Conservation (phyloP, 768 basidiomycete genomes). For the Mycena venus region DNA sequence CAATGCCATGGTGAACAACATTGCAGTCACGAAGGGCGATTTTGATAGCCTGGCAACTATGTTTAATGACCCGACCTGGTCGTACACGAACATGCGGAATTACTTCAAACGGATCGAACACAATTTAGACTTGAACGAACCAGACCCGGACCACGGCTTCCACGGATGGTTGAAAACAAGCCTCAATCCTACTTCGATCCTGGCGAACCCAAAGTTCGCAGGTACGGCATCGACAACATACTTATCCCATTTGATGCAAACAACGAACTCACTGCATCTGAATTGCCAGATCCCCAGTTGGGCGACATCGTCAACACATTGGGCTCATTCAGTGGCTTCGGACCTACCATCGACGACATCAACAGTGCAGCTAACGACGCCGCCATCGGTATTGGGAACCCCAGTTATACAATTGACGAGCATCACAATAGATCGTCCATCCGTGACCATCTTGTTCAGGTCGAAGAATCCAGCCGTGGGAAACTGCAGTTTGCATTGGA, state of each 20-base stretch:
- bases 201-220: conserved; percentile 36
- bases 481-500: conserved; percentile 38
- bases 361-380: conserved; percentile 37
- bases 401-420: conserved; percentile 40
- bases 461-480: conserved; percentile 18
- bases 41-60: conserved; percentile 18
- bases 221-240: conserved; percentile 25
- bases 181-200: conserved; percentile 35
- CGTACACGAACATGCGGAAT: conserved; percentile 44
- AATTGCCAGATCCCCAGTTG: conserved; percentile 38
- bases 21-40: not conserved
- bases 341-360: conserved; percentile 35
- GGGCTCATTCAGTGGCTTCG: not conserved
- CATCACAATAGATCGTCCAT: conserved; percentile 43
- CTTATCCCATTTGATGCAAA: too few species aligned
- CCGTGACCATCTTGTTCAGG: conserved; percentile 37
- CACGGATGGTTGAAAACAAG: conserved; percentile 46
- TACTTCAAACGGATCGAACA: conserved; percentile 46
- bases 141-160: conserved; percentile 43
- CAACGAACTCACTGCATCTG: not conserved
- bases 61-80: conserved; percentile 45
- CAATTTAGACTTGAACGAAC: conserved; percentile 36
- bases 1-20: conserved; percentile 5
- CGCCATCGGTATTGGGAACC: conserved; percentile 36
- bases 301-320: conserved; percentile 35